phyloP scores from a whole-genome alignment of 345 rosid species.

The Laguncularia racemosa region DNA sequence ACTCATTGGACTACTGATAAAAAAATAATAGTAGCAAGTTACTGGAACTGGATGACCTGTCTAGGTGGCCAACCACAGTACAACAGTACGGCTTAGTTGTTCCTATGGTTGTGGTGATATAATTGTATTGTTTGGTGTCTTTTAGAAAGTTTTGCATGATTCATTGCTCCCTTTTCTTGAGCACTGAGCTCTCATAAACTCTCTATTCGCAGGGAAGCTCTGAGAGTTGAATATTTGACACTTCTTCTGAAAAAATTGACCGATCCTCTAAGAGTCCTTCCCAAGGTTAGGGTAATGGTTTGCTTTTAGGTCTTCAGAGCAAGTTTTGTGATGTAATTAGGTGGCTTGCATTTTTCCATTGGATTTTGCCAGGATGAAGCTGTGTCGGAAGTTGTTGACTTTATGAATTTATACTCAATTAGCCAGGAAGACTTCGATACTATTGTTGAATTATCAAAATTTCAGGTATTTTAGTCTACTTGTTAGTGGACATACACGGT shows the following conservation, averaged over 20 bases:
- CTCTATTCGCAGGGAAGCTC: constrained; percentile 46
- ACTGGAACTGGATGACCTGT: no score
- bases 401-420: constrained; percentile 85
- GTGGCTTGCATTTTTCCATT: background rate
- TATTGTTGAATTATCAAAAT: constrained; percentile 67
- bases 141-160: no score
- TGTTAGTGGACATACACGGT: no score
- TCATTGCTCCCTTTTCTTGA: no score
- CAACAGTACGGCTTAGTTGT: no score
- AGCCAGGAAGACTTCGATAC: constrained; percentile 87
- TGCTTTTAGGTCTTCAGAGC: constrained; percentile 1
- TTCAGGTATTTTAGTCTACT: constrained; percentile 40
- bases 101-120: no score
- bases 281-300: constrained; percentile 49
- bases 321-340: background rate
- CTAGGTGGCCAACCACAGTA: no score
- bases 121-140: no score
- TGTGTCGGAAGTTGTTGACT: constrained; percentile 72
- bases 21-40: no score
- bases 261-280: constrained; percentile 63
- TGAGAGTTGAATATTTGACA: constrained; percentile 72
- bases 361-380: constrained; percentile 66
- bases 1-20: no score
- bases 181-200: constrained; percentile 2
- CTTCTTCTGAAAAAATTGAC: constrained; percentile 66